These are phyloP conservation scores for Penicillium robsamsonii DNA, from an alignment of 495 filamentous ascomycete genomes.

Conservation along the genomic window DNA sequence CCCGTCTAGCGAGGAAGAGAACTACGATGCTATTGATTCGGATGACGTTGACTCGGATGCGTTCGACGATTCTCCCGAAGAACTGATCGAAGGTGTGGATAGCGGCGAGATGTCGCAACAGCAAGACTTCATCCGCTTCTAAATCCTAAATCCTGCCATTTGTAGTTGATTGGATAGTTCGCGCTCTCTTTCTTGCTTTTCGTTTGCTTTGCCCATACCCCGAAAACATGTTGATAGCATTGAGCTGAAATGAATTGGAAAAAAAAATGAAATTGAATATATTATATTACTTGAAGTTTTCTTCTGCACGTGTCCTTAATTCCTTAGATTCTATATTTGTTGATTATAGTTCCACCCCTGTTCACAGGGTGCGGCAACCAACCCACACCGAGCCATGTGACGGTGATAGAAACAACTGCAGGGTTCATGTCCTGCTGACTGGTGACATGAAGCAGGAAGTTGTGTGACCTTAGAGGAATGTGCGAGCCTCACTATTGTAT, in stretches of 20 bases:
- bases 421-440: constrained; percentile 6
- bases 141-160: constrained; percentile 13
- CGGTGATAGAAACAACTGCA: constrained; percentile 1
- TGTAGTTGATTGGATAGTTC: constrained; percentile 19
- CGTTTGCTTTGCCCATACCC: constrained; percentile 6
- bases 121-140: constrained; percentile 67
- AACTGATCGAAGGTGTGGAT: constrained; percentile 43
- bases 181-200: neutral
- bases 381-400: constrained; percentile 5
- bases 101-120: constrained; percentile 59
- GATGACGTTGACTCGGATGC: constrained; percentile 90
- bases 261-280: neutral
- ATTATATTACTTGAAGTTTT: neutral
- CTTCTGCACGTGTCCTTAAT: neutral
- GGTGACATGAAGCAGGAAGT: neutral
- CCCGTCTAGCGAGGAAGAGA: constrained; percentile 81
- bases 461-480: constrained; percentile 1
- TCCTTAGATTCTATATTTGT: neutral
- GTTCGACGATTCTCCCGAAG: constrained; percentile 65
- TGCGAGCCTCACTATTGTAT: constrained; percentile 6
- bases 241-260: neutral
- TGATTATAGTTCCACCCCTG: too few relatives aligned
- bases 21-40: constrained; percentile 68
- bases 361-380: neutral
- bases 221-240: constrained; percentile 3